Conservation (phyloP, 1,139 yeast species). For the Suzukiozyma palmioleophila region DNA sequence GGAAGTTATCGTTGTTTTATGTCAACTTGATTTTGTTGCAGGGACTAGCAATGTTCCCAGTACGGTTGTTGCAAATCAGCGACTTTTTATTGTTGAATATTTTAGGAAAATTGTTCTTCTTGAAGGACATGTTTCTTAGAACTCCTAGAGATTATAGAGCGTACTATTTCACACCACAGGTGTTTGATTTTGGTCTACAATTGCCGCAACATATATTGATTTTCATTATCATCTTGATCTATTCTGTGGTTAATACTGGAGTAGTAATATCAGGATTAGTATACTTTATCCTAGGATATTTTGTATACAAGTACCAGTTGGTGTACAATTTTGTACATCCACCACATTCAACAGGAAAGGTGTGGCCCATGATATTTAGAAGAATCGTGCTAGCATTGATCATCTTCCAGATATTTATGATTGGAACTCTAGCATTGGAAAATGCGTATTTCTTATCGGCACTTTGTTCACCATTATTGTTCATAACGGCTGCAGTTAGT, state of each 20-base stretch:
- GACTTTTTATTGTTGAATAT: conserved; percentile 41
- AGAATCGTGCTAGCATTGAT: conserved; percentile 58
- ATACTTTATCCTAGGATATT: conserved; percentile 57
- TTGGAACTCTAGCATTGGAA: conserved; percentile 64
- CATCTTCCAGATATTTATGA: conserved; percentile 62
- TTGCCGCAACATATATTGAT: conserved; percentile 64
- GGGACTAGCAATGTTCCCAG: conserved; percentile 77
- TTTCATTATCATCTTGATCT: conserved; percentile 57
- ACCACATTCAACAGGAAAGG: conserved; percentile 68
- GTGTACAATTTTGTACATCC: conserved; percentile 67
- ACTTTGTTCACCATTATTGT: conserved; percentile 48
- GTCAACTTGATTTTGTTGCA: conserved; percentile 71
- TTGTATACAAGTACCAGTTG: conserved; percentile 63
- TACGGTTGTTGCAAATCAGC: conserved; percentile 56
- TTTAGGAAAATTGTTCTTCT: conserved; percentile 56
- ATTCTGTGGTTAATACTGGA: conserved; percentile 64
- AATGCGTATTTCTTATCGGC: conserved; percentile 52
- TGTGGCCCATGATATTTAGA: conserved; percentile 66
- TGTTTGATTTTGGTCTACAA: conserved; percentile 62
- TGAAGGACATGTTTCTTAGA: conserved; percentile 42
- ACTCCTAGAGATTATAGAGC: conserved; percentile 61
- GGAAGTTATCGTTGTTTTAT: conserved; percentile 65
- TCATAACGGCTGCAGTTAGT: conserved; percentile 44
- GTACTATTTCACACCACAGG: conserved; percentile 62
- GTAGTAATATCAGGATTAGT: conserved; percentile 59